phyloP scores from a whole-genome alignment of 352 stramenopile genomes.

The Thraustotheca clavata region DNA sequence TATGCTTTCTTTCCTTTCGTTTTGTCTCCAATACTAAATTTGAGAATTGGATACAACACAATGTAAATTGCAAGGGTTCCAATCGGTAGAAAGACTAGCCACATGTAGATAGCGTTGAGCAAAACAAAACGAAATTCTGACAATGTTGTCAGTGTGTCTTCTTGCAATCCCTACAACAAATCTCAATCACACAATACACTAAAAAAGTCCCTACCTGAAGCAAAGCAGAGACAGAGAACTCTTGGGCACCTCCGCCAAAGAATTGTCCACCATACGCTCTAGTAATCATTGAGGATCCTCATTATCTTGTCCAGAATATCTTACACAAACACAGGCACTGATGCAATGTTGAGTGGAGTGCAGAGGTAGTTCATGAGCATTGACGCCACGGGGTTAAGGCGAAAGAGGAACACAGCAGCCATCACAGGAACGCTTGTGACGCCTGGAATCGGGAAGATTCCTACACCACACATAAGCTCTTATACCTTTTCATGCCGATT shows the following conservation, averaged over 20 bases:
- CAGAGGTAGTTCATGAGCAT: conserved; percentile 80
- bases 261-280: conserved; percentile 55
- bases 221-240: conserved; percentile 62
- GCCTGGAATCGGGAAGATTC: conserved; percentile 71
- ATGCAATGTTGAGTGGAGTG: conserved; percentile 70
- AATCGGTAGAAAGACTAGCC: conserved; percentile 54
- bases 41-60: conserved; percentile 53
- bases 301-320: conserved; percentile 3
- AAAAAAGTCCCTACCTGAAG: conserved; percentile 30
- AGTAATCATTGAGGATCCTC: not conserved
- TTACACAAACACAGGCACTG: conserved; percentile 70
- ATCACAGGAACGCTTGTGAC: conserved; percentile 67
- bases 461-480: conserved; percentile 22
- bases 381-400: conserved; percentile 66
- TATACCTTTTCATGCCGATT: not conserved
- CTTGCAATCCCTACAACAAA: conserved; percentile 41
- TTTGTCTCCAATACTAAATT: conserved; percentile 9
- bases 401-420: conserved; percentile 65
- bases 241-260: conserved; percentile 38
- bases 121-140: conserved; percentile 73
- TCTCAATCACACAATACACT: not conserved
- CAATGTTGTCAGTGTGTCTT: conserved; percentile 63
- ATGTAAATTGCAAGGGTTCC: conserved; percentile 53
- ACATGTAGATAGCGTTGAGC: conserved; percentile 72
- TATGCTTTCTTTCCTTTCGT: not conserved